Base-by-base conservation (phyloP, 2,329 filamentous ascomycete genomes). In the Sporothrix globosa region DNA sequence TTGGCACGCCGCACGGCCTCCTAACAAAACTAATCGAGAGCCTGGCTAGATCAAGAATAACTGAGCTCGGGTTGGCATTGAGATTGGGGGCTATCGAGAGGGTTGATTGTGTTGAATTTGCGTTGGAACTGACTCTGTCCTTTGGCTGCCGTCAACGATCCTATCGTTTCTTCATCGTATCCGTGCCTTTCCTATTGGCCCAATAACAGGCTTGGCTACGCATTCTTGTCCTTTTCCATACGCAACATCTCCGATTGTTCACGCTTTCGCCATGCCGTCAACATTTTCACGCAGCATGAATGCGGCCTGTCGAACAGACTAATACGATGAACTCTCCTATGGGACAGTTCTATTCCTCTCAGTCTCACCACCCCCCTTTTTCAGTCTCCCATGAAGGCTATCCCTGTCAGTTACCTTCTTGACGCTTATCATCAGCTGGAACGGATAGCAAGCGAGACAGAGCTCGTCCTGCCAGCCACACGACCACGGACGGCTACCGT, bases 371-470 rank as follows among this genome's bases (percentile, higher is more conserved):
- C 0, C 44, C 61, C 24, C 44, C 34, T 44, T 7, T 19, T 48
- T 30, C 21, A 9, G 13, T 30, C 10, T 14, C 17, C 39, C 27
- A n/a, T 30, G 41, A 6, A 21, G 34, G 19, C 44, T 3, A 50
- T 17, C 61, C 61, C 27, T 50, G 44, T n/a, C 39, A 24, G 44
- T 7, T 30, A 34, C 24, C 41, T 48, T 48, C 24, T 19, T 5
- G 27, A 56, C n/a, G 27, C 65, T 67, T 67, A 66, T 66, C 63
- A 46, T 39, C 63, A 39, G 63, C 21, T 17, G 63, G 63, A 53
- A 24, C 52, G 24, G 39, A 11, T 3, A 30, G 30, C 3, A 3
- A 30, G 3, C 30, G 30, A 5, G 3, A 3, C 30, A 30, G 30
- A 24, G n/a, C 58, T 24, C 19, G 14, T 6, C n/a, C 14, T 11